Evolutionary conservation across 163 green algal species (phyloP).

Genomic region (Scenedesmus sp.): DNA sequence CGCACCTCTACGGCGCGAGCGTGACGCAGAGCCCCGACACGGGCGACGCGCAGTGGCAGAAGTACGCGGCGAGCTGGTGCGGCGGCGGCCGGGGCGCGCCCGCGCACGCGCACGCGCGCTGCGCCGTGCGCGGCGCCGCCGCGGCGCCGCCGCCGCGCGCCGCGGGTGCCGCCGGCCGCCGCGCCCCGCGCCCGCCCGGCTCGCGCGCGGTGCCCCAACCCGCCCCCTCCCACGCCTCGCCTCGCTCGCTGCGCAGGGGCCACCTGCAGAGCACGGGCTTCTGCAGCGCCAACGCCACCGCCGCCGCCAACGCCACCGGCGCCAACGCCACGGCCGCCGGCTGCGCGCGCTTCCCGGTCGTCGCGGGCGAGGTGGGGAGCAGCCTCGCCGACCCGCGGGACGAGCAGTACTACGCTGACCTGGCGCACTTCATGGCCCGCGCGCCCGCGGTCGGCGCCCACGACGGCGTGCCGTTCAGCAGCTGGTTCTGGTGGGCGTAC

Average conservation of each 20-base stretch:
- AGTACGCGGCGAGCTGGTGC: slow-evolving; percentile 27
- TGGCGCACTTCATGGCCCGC: slow-evolving; percentile 16
- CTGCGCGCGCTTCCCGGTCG: slow-evolving; percentile 40
- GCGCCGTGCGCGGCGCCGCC: too few species aligned
- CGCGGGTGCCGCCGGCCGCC: too few species aligned
- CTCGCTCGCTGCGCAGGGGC: too few species aligned
- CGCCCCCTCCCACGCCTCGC: too few species aligned
- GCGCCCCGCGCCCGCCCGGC: too few species aligned
- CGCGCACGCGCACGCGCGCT: too few species aligned
- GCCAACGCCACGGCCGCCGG: too few species aligned
- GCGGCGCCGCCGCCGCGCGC: too few species aligned
- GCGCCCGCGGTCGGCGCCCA: background rate
- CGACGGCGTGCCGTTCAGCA: background rate
- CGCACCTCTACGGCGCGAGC: slow-evolving; percentile 36
- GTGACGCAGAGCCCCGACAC: slow-evolving; percentile 10
- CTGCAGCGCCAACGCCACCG: background rate
- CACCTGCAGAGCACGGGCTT: slow-evolving; percentile 23
- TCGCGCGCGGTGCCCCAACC: too few species aligned
- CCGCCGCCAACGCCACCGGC: too few species aligned
- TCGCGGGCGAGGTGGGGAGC: slow-evolving; percentile 41
- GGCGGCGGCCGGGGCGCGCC: background rate
- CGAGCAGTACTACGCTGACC: slow-evolving; percentile 17
- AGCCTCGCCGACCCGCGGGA: slow-evolving; percentile 19
- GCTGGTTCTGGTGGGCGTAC: slow-evolving; percentile 26
- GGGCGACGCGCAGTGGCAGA: slow-evolving; percentile 22